phyloP scores from a whole-genome alignment of 2,329 filamentous ascomycete species.

The Trichophyton mentagrophytes region DNA sequence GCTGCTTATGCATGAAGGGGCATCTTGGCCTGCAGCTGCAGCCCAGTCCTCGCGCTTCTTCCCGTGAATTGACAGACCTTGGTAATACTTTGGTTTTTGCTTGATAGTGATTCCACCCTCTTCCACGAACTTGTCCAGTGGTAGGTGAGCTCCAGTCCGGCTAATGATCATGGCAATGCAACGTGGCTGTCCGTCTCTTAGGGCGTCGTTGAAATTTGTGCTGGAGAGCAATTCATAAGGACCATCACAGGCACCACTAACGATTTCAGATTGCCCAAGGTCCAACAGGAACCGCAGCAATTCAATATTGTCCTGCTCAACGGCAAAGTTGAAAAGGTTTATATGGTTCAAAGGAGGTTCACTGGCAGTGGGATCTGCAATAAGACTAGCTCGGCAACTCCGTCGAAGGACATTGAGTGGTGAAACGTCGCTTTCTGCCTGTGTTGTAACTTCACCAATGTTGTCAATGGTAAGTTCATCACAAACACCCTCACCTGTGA shows the following conservation, averaged over 20 bases:
- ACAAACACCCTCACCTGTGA: background rate
- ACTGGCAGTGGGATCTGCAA: constrained; percentile 9
- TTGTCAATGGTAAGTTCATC: constrained; percentile 52
- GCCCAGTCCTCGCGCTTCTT: constrained; percentile 62
- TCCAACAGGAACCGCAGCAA: constrained; percentile 48
- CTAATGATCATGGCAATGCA: constrained; percentile 3
- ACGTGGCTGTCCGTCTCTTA: constrained; percentile 26
- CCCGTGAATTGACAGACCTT: constrained; percentile 60
- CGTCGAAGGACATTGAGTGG: constrained; percentile 43
- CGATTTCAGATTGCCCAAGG: constrained; percentile 23
- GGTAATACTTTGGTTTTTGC: constrained; percentile 49
- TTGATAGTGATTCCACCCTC: constrained; percentile 41
- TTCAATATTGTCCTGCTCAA: constrained; percentile 41
- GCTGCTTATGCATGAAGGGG: background rate
- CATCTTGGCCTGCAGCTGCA: constrained; percentile 34
- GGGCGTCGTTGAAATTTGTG: constrained; percentile 29
- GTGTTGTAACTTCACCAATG: constrained; percentile 54
- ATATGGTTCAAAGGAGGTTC: background rate
- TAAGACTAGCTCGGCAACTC: constrained; percentile 22
- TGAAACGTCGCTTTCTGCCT: constrained; percentile 51
- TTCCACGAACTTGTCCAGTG: constrained; percentile 53
- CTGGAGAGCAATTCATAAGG: background rate
- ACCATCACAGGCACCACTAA: constrained; percentile 5
- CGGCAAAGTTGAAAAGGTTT: constrained; percentile 26
- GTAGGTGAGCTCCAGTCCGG: constrained; percentile 51